Percentiles rank a stretch among this genome's conserved stretches.
These are phyloP conservation scores for Diaporthe longicolla DNA, from an alignment of 2,329 filamentous ascomycete genomes.

Conservation along the genomic window DNA sequence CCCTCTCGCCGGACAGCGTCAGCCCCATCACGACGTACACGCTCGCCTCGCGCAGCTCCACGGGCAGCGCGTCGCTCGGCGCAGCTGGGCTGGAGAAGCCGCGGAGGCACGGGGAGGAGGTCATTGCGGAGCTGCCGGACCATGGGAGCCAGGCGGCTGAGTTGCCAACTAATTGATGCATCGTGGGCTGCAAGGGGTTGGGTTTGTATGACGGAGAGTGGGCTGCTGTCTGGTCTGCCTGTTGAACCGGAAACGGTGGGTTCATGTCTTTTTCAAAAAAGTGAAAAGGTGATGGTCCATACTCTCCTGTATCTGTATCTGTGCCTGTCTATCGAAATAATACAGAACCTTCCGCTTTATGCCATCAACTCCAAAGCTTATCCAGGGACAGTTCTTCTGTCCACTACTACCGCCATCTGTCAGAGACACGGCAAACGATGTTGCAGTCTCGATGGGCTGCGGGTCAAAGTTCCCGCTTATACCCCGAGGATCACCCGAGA, in stretches of 20 bases:
- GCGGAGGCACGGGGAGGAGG: neutral
- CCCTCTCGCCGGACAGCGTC: slow-evolving; percentile 7
- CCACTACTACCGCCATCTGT: too few species aligned
- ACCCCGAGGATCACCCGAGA: too few species aligned
- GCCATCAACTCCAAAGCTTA: slow-evolving; percentile 8
- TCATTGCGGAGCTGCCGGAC: slow-evolving; percentile 24
- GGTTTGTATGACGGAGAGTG: too few species aligned
- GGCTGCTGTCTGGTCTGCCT: neutral
- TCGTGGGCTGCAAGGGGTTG: neutral
- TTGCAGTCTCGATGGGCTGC: too few species aligned
- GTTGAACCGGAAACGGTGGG: neutral
- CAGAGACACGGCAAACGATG: too few species aligned
- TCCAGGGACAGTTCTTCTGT: too few species aligned
- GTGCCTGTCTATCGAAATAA: neutral
- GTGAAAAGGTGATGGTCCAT: neutral
- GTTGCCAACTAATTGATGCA: neutral
- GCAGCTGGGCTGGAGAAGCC: slow-evolving; percentile 1
- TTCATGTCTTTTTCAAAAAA: neutral
- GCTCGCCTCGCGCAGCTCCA: slow-evolving; percentile 7
- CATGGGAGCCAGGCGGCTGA: slow-evolving; percentile 25
- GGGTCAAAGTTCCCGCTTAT: too few species aligned
- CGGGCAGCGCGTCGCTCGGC: neutral
- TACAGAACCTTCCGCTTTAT: neutral
- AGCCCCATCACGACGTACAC: slow-evolving; percentile 20
- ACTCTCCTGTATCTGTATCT: neutral